phyloP scores from a whole-genome alignment of 306 rosid species.

The Leucaena leucocephala region DNA sequence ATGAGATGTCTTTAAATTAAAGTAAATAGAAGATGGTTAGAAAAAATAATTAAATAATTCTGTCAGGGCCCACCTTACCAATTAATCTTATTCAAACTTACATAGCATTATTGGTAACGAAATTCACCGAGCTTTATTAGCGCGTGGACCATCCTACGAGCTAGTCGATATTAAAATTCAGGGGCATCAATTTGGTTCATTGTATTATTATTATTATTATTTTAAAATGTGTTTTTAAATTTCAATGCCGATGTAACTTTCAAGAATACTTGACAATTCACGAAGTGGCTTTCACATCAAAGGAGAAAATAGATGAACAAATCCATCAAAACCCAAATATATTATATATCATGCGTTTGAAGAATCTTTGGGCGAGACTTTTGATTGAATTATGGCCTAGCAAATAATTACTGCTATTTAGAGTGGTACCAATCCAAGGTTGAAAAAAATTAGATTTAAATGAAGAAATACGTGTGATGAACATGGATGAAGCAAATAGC shows the following conservation, averaged over 20 bases:
- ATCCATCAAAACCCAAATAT: constrained; percentile 36
- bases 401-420: constrained; percentile 37
- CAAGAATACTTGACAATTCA: constrained; percentile 47
- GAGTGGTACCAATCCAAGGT: constrained; percentile 36
- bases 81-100: not conserved
- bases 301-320: constrained; percentile 32
- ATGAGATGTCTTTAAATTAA: not conserved
- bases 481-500: not conserved
- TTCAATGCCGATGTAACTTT: constrained; percentile 45
- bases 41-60: not conserved
- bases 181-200: constrained; percentile 26
- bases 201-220: not conserved
- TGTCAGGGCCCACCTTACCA: too few relatives aligned
- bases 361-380: constrained; percentile 34
- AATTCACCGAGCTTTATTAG: constrained; percentile 35
- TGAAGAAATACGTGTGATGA: not conserved
- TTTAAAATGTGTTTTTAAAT: not conserved
- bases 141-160: constrained; percentile 53
- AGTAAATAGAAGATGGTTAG: too few relatives aligned
- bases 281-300: constrained; percentile 56
- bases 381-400: constrained; percentile 11
- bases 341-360: not conserved
- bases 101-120: not conserved
- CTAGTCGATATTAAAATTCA: constrained; percentile 33
- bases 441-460: not conserved